Evolutionary conservation across 768 basidiomycete genomes (phyloP).

Genomic region (Grammothele lineata): DNA sequence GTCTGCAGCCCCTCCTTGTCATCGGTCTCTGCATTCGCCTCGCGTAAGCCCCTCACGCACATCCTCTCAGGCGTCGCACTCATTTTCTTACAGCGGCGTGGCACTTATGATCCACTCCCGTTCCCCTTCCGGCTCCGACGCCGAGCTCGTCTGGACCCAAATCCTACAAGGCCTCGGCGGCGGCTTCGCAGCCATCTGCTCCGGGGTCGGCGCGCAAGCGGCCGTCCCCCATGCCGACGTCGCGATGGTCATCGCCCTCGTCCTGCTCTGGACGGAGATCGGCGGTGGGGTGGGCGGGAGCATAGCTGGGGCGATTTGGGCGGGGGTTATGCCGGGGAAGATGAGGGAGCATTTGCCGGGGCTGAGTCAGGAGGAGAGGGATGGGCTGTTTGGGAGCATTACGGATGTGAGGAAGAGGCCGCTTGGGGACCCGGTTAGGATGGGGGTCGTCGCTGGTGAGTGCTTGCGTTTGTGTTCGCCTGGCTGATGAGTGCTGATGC

Average conservation of each 20-base stretch:
- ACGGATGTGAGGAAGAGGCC: slow-evolving; percentile 7
- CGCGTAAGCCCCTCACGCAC: slow-evolving; percentile 11
- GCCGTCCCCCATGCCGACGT: slow-evolving; percentile 45
- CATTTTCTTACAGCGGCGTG: slow-evolving; percentile 25
- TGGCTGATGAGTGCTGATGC: neutral
- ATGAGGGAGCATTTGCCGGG: slow-evolving; percentile 21
- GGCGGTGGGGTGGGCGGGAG: slow-evolving; percentile 40
- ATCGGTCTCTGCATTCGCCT: slow-evolving; percentile 28
- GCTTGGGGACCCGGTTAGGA: slow-evolving; percentile 11
- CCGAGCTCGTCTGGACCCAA: slow-evolving; percentile 42
- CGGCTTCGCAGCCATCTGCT: slow-evolving; percentile 41
- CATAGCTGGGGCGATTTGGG: slow-evolving; percentile 24
- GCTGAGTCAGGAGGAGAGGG: slow-evolving; percentile 7
- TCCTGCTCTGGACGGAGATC: slow-evolving; percentile 41
- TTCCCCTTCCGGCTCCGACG: slow-evolving; percentile 18
- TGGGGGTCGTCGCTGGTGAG: slow-evolving; percentile 16
- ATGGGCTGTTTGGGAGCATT: slow-evolving; percentile 15
- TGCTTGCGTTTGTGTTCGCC: neutral
- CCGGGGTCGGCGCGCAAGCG: slow-evolving; percentile 40
- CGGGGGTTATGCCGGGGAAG: slow-evolving; percentile 21
- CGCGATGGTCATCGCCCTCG: slow-evolving; percentile 40
- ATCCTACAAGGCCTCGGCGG: slow-evolving; percentile 48
- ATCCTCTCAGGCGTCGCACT: neutral
- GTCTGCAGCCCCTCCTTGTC: slow-evolving; percentile 32
- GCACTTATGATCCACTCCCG: slow-evolving; percentile 27